Conservation (phyloP, 345 rosid genomes). For the Geranium brycei region DNA sequence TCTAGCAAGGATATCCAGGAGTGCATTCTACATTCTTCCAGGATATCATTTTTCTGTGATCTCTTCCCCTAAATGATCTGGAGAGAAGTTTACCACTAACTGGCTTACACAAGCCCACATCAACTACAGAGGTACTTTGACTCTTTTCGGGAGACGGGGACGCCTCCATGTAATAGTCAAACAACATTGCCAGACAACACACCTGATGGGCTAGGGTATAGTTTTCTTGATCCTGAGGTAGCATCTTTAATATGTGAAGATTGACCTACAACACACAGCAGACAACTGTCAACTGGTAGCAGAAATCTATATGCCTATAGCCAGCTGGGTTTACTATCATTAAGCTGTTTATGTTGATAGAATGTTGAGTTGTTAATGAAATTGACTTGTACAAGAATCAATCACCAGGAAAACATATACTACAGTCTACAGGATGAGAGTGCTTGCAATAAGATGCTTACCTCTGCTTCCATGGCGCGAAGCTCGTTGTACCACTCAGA, state of each 20-base stretch:
- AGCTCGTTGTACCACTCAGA: conserved; percentile 57
- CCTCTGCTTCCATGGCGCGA: conserved; percentile 88
- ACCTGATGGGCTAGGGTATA: conserved; percentile 58
- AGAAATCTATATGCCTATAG: not conserved
- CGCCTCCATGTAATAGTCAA: conserved; percentile 58
- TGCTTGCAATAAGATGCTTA: conserved; percentile 14
- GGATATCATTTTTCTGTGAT: conserved; percentile 77
- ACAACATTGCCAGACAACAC: conserved; percentile 62
- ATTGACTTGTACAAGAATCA: not conserved
- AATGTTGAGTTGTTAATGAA: not conserved
- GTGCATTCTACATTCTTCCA: conserved; percentile 67
- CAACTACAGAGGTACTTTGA: conserved; percentile 45
- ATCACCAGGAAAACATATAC: not conserved
- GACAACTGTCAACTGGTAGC: conserved; percentile 3
- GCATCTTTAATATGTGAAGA: conserved; percentile 56
- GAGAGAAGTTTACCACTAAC: conserved; percentile 55
- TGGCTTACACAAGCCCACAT: conserved; percentile 77
- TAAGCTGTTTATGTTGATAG: not conserved
- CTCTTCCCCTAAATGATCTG: conserved; percentile 81
- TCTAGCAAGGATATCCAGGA: conserved; percentile 22
- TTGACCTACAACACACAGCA: conserved; percentile 40
- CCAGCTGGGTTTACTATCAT: not conserved
- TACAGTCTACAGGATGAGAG: not conserved
- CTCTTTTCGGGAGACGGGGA: conserved; percentile 35
- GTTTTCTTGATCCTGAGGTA: conserved; percentile 51